Conservation (phyloP, 1,284 basidiomycete species). For the Pisolithus thermaeus region DNA sequence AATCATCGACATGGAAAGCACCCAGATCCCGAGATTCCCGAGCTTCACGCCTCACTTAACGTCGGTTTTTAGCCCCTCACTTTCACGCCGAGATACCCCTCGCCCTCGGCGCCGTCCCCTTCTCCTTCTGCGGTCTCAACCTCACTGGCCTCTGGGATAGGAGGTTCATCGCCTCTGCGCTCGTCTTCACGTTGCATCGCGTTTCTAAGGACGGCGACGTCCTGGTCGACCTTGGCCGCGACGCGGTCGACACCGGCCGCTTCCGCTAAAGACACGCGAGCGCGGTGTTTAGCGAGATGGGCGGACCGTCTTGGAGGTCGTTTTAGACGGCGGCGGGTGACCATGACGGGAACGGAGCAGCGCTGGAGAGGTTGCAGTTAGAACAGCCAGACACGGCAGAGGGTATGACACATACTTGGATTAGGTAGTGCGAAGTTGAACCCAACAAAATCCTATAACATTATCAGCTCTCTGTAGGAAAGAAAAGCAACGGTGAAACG, state of each 20-base stretch:
- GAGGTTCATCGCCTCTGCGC: slow-evolving; percentile 32
- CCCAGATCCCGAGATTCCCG: too few species aligned
- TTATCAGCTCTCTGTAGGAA: neutral
- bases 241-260: slow-evolving; percentile 82
- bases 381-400: neutral
- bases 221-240: slow-evolving; percentile 65
- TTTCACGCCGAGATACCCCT: slow-evolving; percentile 23
- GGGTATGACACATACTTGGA: slow-evolving; percentile 51
- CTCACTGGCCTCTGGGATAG: slow-evolving; percentile 11
- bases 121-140: slow-evolving; percentile 31
- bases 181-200: slow-evolving; percentile 63
- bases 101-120: slow-evolving; percentile 26
- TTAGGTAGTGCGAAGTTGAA: slow-evolving; percentile 96
- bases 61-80: slow-evolving; percentile 10
- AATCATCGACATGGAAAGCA: too few species aligned
- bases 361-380: slow-evolving; percentile 41
- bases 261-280: slow-evolving; percentile 77
- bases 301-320: slow-evolving; percentile 61
- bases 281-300: slow-evolving; percentile 58
- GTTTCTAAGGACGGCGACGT: slow-evolving; percentile 65
- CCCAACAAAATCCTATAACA: slow-evolving; percentile 82
- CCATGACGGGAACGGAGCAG: slow-evolving; percentile 89
- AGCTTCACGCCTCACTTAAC: too few species aligned
- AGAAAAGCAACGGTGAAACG: slow-evolving; percentile 17
- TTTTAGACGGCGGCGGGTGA: slow-evolving; percentile 78